Base-by-base conservation (phyloP, 768 basidiomycete species). In the Boletellus sp. region DNA sequence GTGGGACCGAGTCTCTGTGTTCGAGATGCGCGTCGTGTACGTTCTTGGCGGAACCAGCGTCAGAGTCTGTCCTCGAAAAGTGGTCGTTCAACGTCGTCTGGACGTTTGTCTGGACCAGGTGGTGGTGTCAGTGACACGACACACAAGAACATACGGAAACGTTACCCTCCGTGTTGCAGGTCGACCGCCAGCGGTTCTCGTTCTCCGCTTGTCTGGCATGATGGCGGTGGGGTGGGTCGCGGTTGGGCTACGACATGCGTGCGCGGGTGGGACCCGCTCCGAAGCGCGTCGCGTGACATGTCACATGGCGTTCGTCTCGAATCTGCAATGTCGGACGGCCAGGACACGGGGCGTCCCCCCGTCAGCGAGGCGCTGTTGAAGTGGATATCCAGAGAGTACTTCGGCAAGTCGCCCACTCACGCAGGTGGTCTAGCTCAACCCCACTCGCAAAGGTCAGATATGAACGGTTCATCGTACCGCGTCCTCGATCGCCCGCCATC, bases 401-500 rank as follows among this genome's bases (percentile, higher is more conserved):
- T 60, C 13, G 70, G 69, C 63, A 36, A 42, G 60, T 56, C 15
- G 2, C 8, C 10, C 8, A 32, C 22, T 33, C 34, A 17, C 19
- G 7, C 22, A 15, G 26, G 28, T 17, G 15, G 19, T 11, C 11
- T 10, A 39, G 16, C 49, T 13, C 12, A 39, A 48, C 24, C 47
- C 10, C 33, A 57, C 39, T 15, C 17, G 15, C 33, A 42, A 38
- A 34, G 32, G 23, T 20, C 48, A 87, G 85, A 81, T 50, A 63
- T 84, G 60, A 87, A 88, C 57, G 83, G 83, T 15, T 61, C 68
- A 32, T 67, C 73, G 22, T 72, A 78, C 46, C 74, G 78, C 35
- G 66, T 75, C 16, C 65, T 87, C 8, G 70, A 80, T 31, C 50
- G 57, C 12, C 77, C 83, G 13, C 90, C 90, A 22, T 78, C 81